Evolutionary conservation across 331 rosid genomes (phyloP).

Genomic region (Acacia pycnantha): DNA sequence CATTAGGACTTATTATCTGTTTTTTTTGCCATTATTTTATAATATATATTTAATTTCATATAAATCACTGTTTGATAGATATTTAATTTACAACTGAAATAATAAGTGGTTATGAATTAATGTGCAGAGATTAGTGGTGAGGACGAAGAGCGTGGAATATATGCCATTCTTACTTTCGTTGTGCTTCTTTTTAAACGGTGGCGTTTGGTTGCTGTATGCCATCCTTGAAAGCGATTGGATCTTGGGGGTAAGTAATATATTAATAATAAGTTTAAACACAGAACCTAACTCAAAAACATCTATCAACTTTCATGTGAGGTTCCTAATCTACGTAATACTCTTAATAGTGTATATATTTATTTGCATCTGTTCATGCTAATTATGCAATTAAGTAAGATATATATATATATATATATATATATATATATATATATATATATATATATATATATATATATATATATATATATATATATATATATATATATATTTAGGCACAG

Average conservation of each 20-base stretch:
- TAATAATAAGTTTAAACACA: not conserved
- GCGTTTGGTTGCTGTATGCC: constrained; percentile 30
- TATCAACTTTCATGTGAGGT: not conserved
- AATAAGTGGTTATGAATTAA: not conserved
- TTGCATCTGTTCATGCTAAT: no score
- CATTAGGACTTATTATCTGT: not conserved
- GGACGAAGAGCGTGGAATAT: constrained; percentile 62
- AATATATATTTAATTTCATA: no score
- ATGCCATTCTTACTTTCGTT: constrained; percentile 66
- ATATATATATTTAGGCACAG: no score
- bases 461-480: no score
- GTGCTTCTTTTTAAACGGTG: constrained; percentile 53
- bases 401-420: no score
- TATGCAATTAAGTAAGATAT: no score
- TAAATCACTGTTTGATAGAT: not conserved
- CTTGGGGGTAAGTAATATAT: constrained; percentile 55
- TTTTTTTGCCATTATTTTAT: not conserved
- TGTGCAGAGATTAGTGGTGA: constrained; percentile 53
- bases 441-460: no score
- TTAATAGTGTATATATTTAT: no score
- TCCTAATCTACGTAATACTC: no score
- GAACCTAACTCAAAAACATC: not conserved
- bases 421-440: no score
- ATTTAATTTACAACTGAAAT: not conserved
- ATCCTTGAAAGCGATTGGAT: constrained; percentile 51